These are phyloP conservation scores for Trametes sp. DNA, from an alignment of 1,284 basidiomycete genomes.

Conservation along the genomic window DNA sequence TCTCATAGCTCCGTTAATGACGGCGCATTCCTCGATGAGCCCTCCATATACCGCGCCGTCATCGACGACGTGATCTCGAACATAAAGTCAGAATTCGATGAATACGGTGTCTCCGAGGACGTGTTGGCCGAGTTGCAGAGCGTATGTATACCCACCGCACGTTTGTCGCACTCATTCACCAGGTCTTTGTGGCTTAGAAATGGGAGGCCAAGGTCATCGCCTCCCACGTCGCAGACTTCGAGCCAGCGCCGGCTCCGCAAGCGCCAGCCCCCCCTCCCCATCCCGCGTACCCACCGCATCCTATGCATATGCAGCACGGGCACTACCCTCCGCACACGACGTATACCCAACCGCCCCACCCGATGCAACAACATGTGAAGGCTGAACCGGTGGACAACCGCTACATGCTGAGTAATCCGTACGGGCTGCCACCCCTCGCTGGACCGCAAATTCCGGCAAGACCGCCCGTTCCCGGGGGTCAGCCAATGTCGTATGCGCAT, in stretches of 20 bases:
- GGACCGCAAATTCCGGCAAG: constrained; percentile 64
- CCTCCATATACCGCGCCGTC: constrained; percentile 89
- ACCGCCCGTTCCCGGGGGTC: constrained; percentile 52
- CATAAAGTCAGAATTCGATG: constrained; percentile 96
- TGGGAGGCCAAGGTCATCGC: constrained; percentile 95
- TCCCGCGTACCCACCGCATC: constrained; percentile 39
- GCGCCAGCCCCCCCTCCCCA: constrained; percentile 49
- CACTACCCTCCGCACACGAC: constrained; percentile 48
- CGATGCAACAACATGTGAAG: constrained; percentile 61
- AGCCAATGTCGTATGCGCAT: constrained; percentile 40
- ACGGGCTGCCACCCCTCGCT: constrained; percentile 67
- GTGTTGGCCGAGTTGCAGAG: constrained; percentile 89
- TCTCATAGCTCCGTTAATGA: constrained; percentile 67
- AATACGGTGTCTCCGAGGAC: constrained; percentile 94
- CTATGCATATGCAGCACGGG: constrained; percentile 37
- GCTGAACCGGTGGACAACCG: constrained; percentile 71
- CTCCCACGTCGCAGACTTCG: constrained; percentile 94
- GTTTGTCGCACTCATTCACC: constrained; percentile 18
- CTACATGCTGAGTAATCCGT: constrained; percentile 62
- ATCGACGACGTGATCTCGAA: constrained; percentile 95
- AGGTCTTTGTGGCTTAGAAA: constrained; percentile 61
- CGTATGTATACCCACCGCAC: constrained; percentile 59
- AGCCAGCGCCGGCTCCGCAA: constrained; percentile 56
- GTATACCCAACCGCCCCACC: constrained; percentile 49
- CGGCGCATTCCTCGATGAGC: constrained; percentile 72